These are phyloP conservation scores for Leccinum pachyderme DNA, from an alignment of 1,284 basidiomycete genomes.

Conservation along the genomic window DNA sequence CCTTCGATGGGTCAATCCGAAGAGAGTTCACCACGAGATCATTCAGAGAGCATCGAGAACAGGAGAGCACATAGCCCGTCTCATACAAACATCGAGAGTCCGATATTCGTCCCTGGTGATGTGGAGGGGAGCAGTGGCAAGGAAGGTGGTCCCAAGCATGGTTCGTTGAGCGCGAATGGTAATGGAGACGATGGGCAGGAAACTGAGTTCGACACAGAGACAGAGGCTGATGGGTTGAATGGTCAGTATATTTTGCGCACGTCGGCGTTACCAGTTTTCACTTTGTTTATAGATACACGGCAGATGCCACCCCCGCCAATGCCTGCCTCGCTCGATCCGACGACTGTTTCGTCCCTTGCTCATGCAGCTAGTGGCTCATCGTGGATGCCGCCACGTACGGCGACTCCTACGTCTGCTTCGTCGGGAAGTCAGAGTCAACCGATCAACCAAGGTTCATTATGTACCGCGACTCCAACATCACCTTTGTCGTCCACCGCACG, in stretches of 20 bases:
- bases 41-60: slow-evolving; percentile 2
- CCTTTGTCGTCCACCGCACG: not conserved
- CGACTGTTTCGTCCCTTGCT: slow-evolving; percentile 32
- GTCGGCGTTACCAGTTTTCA: slow-evolving; percentile 13
- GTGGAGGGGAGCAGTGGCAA: slow-evolving; percentile 3
- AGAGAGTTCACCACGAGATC: slow-evolving; percentile 1
- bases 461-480: not conserved
- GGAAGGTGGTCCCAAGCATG: not conserved
- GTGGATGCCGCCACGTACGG: slow-evolving; percentile 9
- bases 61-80: slow-evolving; percentile 12
- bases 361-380: slow-evolving; percentile 16
- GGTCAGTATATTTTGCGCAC: slow-evolving; percentile 20
- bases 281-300: slow-evolving; percentile 23
- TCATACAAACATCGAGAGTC: slow-evolving; percentile 17
- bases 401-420: slow-evolving; percentile 2
- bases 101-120: slow-evolving; percentile 12
- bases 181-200: slow-evolving; percentile 27
- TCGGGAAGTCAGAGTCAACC: slow-evolving; percentile 9
- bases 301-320: slow-evolving; percentile 50
- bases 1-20: slow-evolving; percentile 15
- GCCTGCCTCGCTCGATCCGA: slow-evolving; percentile 40
- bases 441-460: slow-evolving; percentile 1
- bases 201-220: slow-evolving; percentile 34
- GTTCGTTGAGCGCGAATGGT: slow-evolving; percentile 1
- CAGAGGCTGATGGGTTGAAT: slow-evolving; percentile 32